Evolutionary conservation across 2,329 filamentous ascomycete genomes (phyloP).

Genomic region (Paraphaeosphaeria sporulosa): DNA sequence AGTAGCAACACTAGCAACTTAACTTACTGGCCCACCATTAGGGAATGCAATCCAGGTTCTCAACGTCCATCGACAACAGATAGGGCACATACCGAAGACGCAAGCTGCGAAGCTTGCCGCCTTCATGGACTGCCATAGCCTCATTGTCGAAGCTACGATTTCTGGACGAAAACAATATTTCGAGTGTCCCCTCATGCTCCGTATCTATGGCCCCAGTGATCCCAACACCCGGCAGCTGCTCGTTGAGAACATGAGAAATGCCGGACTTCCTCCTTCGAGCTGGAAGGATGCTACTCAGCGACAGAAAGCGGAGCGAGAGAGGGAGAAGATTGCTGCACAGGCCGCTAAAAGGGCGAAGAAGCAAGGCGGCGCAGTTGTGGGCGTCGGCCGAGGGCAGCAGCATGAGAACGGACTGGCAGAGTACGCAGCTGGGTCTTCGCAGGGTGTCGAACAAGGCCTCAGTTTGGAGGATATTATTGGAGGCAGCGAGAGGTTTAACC

Average conservation of each 20-base stretch:
- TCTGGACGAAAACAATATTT: conserved; percentile 70
- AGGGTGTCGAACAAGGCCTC: conserved; percentile 48
- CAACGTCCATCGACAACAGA: conserved; percentile 77
- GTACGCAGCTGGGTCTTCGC: conserved; percentile 35
- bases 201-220: conserved; percentile 72
- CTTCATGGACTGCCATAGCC: conserved; percentile 64
- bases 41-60: conserved; percentile 78
- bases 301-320: conserved; percentile 61
- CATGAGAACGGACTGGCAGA: conserved; percentile 35
- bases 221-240: conserved; percentile 61
- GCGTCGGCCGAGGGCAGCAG: conserved; percentile 37
- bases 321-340: conserved; percentile 56
- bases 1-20: neutral
- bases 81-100: conserved; percentile 77
- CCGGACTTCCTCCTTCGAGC: conserved; percentile 63
- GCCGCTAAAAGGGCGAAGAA: conserved; percentile 41
- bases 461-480: conserved; percentile 70
- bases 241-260: conserved; percentile 68
- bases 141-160: conserved; percentile 74
- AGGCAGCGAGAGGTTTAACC: conserved; percentile 72
- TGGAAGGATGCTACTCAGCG: conserved; percentile 51
- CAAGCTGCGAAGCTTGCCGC: conserved; percentile 75
- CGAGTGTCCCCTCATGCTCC: conserved; percentile 76
- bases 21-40: conserved; percentile 3
- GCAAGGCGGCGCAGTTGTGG: conserved; percentile 43